Evolutionary conservation across 441 rosid genomes (phyloP).

Genomic region (Bruguiera hainesii): DNA sequence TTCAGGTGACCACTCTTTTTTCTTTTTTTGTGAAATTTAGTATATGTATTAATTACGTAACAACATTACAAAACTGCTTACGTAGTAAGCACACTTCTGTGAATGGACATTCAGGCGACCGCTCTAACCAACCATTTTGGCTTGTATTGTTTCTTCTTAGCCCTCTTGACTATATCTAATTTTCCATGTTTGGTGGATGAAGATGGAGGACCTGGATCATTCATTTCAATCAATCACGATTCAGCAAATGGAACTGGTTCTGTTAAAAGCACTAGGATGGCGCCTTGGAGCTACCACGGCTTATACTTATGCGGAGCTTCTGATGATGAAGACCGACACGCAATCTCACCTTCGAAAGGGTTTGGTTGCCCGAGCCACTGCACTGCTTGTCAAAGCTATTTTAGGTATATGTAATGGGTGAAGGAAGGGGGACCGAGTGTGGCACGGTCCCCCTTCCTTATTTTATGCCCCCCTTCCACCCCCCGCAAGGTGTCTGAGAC

Average conservation of each 20-base stretch:
- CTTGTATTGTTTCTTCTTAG: neutral
- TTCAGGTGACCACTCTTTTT: slow-evolving; percentile 40
- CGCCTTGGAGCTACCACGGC: slow-evolving; percentile 46
- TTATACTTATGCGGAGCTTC: slow-evolving; percentile 47
- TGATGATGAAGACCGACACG: slow-evolving; percentile 22
- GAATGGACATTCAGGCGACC: neutral
- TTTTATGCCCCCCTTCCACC: too few relatives aligned
- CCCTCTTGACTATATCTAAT: neutral
- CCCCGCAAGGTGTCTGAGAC: too few relatives aligned
- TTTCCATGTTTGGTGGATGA: slow-evolving; percentile 1
- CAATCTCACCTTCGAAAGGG: slow-evolving; percentile 18
- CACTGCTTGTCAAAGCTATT: slow-evolving; percentile 38
- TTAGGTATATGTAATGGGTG: slow-evolving; percentile 36
- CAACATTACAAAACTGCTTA: too few relatives aligned
- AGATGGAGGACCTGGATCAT: slow-evolving; percentile 58
- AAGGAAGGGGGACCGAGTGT: too few relatives aligned
- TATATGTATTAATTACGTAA: too few relatives aligned
- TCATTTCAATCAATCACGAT: slow-evolving; percentile 46
- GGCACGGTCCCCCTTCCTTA: too few relatives aligned
- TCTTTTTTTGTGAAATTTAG: too few relatives aligned
- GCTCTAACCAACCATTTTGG: neutral
- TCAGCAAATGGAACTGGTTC: slow-evolving; percentile 54
- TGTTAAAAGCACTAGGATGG: slow-evolving; percentile 56
- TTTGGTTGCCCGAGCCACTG: slow-evolving; percentile 29
- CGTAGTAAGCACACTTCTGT: too few relatives aligned